Conservation (phyloP, 2,329 filamentous ascomycete genomes). For the Stachybotrys chartarum region DNA sequence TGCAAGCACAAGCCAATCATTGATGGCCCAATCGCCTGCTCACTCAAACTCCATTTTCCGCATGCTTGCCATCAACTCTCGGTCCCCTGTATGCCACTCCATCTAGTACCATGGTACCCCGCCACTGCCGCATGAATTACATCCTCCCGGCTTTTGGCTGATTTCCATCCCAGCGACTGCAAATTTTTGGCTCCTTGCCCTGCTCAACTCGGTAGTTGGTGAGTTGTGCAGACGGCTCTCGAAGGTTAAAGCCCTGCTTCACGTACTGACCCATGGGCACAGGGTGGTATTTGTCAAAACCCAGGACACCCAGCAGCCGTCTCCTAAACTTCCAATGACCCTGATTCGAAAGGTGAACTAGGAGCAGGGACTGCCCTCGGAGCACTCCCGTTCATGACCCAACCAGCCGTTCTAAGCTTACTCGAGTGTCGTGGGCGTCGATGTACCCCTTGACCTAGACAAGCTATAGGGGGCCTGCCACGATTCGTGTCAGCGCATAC, state of each 20-base stretch:
- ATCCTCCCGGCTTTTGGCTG: conserved; percentile 13
- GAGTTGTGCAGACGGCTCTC: too few relatives aligned
- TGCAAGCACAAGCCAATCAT: too few relatives aligned
- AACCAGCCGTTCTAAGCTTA: not conserved
- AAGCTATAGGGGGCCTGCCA: conserved; percentile 63
- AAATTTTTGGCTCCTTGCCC: not conserved
- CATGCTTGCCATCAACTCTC: not conserved
- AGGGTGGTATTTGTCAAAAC: too few relatives aligned
- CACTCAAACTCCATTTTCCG: not conserved
- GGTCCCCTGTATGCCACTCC: not conserved
- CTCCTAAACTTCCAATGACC: too few relatives aligned
- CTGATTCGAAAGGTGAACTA: too few relatives aligned
- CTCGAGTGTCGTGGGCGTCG: conserved; percentile 39
- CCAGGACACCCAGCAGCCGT: too few relatives aligned
- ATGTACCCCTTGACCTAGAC: conserved; percentile 55
- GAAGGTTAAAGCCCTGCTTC: too few relatives aligned
- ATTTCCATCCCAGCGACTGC: not conserved
- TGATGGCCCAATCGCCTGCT: not conserved
- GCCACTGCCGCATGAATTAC: not conserved
- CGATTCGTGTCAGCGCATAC: not conserved
- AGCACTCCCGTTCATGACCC: too few relatives aligned
- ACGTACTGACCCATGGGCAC: too few relatives aligned
- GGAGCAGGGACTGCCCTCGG: too few relatives aligned
- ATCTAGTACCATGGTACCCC: not conserved
- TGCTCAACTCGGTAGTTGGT: too few relatives aligned